Conservation (phyloP, 2,329 filamentous ascomycete genomes). For the Lizonia empirigonia region DNA sequence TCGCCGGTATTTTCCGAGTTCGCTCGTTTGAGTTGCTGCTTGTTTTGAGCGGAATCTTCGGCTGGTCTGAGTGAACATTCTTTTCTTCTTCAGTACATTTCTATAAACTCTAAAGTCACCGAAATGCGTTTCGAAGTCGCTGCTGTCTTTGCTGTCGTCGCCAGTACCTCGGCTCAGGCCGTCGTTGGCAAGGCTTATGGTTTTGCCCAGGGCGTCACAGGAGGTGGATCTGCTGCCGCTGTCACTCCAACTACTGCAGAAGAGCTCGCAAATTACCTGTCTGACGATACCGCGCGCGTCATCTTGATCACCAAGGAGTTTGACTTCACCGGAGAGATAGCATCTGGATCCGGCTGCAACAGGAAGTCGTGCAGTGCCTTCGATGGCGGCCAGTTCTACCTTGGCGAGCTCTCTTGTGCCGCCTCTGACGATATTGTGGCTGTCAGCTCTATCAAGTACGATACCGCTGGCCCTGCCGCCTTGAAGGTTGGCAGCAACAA, state of each 20-base stretch:
- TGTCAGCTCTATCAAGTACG: constrained; percentile 42
- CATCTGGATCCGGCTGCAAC: constrained; percentile 29
- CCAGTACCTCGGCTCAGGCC: constrained; percentile 26
- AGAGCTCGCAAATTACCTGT: constrained; percentile 29
- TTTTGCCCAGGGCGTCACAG: constrained; percentile 18
- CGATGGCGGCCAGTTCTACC: constrained; percentile 28
- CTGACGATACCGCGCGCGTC: constrained; percentile 39
- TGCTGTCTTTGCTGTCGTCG: constrained; percentile 22
- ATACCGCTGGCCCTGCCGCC: constrained; percentile 36
- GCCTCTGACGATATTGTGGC: constrained; percentile 21
- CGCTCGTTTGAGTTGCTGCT: constrained; percentile 20
- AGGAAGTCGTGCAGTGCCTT: constrained; percentile 23
- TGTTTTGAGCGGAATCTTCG: constrained; percentile 28
- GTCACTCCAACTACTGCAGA: constrained; percentile 15
- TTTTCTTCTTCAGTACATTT: constrained; percentile 11
- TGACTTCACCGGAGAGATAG: constrained; percentile 28
- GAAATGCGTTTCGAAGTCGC: constrained; percentile 30
- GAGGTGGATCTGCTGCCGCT: constrained; percentile 19
- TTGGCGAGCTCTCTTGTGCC: constrained; percentile 30
- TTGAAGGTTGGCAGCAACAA: constrained; percentile 49
- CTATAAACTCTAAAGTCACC: not conserved
- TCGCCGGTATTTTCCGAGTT: constrained; percentile 3
- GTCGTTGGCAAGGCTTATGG: constrained; percentile 16
- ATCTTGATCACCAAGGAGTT: constrained; percentile 44
- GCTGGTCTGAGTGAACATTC: constrained; percentile 33